These are phyloP conservation scores for Cercophora newfieldiana DNA, from an alignment of 495 filamentous ascomycete species.

Conservation along the genomic window DNA sequence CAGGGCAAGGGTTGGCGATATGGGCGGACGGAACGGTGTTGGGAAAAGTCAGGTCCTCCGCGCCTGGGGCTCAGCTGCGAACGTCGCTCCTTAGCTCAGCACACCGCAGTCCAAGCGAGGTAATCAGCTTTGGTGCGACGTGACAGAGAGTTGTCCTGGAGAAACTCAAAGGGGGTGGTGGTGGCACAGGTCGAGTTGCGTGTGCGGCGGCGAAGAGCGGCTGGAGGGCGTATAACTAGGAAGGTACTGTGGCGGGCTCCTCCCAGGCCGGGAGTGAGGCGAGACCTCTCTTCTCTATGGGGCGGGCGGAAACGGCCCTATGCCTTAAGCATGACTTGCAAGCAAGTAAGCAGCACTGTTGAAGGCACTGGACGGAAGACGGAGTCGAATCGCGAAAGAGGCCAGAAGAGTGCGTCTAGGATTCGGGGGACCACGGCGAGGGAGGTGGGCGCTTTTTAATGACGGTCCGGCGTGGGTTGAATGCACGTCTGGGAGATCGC, in stretches of 20 bases:
- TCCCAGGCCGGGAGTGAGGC: not conserved
- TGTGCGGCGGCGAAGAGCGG: slow-evolving; percentile 2
- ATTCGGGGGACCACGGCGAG: slow-evolving; percentile 29
- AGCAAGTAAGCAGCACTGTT: not conserved
- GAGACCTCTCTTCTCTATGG: not conserved
- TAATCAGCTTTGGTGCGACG: slow-evolving; percentile 2
- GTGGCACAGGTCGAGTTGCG: not conserved
- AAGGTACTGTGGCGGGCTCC: not conserved
- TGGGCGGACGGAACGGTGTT: slow-evolving; percentile 25
- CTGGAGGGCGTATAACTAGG: too few species aligned
- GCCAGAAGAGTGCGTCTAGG: slow-evolving; percentile 26
- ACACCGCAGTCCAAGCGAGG: slow-evolving; percentile 13
- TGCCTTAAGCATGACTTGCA: slow-evolving; percentile 15
- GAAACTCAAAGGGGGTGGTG: slow-evolving; percentile 1
- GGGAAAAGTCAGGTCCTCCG: slow-evolving; percentile 22
- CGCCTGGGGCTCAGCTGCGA: slow-evolving; percentile 26
- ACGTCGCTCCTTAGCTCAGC: slow-evolving; percentile 27
- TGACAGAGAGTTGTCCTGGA: slow-evolving; percentile 1
- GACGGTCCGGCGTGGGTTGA: slow-evolving; percentile 30
- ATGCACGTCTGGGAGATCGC: slow-evolving; percentile 22
- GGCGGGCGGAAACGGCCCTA: slow-evolving; percentile 12
- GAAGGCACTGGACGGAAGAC: not conserved
- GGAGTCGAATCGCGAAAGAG: slow-evolving; percentile 13
- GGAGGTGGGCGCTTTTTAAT: slow-evolving; percentile 32
- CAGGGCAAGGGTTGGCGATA: slow-evolving; percentile 1